Percentiles rank a stretch among this genome's conserved stretches.
These are phyloP conservation scores for Lipomyces kockii DNA, from an alignment of 805 yeast genomes.

Conservation along the genomic window DNA sequence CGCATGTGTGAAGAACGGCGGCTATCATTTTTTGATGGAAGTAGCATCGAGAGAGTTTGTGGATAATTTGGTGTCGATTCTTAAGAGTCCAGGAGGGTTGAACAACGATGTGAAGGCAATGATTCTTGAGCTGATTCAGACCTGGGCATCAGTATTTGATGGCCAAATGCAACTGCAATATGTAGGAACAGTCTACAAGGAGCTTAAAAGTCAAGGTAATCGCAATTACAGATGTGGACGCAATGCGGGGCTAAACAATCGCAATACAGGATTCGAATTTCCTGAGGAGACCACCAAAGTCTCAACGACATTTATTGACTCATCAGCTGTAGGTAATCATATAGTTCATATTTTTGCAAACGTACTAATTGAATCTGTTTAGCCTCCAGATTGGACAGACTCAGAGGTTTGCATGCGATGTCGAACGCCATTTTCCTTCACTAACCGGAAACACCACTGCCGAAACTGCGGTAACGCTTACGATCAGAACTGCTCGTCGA, in stretches of 20 bases:
- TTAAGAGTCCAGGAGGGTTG: constrained; percentile 46
- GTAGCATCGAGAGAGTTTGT: constrained; percentile 83
- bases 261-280: constrained; percentile 44
- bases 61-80: constrained; percentile 65
- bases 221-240: background rate
- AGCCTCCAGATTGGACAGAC: constrained; percentile 97
- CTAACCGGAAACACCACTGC: constrained; percentile 94
- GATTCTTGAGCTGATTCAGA: constrained; percentile 68
- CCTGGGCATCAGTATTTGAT: constrained; percentile 77
- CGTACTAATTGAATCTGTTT: background rate
- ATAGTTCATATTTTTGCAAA: background rate
- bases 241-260: constrained; percentile 20
- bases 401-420: constrained; percentile 95
- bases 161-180: constrained; percentile 68
- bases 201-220: constrained; percentile 61
- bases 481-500: constrained; percentile 82
- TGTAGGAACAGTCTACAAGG: constrained; percentile 64
- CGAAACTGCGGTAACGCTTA: constrained; percentile 96
- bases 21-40: constrained; percentile 79
- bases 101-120: constrained; percentile 62
- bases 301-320: constrained; percentile 63
- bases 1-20: constrained; percentile 90
- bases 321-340: constrained; percentile 57
- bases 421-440: constrained; percentile 73
- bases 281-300: constrained; percentile 30